phyloP scores from a whole-genome alignment of 2,329 filamentous ascomycete species.

The Alternaria triticina region DNA sequence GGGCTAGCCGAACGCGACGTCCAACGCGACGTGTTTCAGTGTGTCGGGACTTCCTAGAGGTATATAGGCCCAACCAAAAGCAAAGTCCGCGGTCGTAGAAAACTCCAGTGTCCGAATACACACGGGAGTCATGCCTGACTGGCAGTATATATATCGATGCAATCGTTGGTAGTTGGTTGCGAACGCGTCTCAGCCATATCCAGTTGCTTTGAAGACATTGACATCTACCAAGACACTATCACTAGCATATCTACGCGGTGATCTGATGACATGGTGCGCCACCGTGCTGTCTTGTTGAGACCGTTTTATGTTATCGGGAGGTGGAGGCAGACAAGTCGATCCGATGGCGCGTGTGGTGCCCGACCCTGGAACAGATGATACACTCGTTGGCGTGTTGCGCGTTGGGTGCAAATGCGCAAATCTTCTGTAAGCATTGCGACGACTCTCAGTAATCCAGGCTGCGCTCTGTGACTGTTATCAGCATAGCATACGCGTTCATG shows the following conservation, averaged over 20 bases:
- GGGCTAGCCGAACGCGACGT: neutral
- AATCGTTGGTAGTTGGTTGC: neutral
- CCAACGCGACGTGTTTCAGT: constrained; percentile 17
- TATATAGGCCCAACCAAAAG: neutral
- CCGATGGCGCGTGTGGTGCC: neutral
- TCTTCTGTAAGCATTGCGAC: neutral
- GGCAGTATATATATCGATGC: neutral
- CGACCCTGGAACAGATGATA: neutral
- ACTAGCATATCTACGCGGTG: neutral
- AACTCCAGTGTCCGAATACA: neutral
- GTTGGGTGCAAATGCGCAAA: neutral
- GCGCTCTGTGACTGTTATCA: neutral
- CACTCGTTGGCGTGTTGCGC: neutral
- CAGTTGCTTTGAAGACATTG: neutral
- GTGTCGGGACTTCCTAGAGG: constrained; percentile 1
- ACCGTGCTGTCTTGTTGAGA: neutral
- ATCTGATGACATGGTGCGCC: neutral
- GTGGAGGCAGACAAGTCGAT: neutral
- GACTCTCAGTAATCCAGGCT: neutral
- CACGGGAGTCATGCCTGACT: neutral
- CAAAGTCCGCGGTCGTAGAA: neutral
- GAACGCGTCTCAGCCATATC: neutral
- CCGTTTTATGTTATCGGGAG: neutral
- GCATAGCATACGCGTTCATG: neutral
- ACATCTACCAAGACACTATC: neutral